Conservation (phyloP, 1,139 yeast species). For the Geotrichum phurueaensis region DNA sequence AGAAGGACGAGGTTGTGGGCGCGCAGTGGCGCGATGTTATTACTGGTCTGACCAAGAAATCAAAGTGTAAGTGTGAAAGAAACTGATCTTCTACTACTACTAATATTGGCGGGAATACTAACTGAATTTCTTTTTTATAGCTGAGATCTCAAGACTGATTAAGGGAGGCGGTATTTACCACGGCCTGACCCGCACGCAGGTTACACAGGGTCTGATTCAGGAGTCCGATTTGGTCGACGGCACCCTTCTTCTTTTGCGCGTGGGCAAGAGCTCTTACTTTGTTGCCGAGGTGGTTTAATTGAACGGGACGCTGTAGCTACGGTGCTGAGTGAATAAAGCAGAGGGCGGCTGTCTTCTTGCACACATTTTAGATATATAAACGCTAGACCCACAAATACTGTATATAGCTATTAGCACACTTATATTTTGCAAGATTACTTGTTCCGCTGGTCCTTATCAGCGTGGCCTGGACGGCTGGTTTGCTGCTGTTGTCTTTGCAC, state of each 20-base stretch:
- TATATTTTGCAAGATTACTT: too few species aligned
- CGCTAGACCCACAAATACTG: too few species aligned
- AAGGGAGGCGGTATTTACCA: constrained; percentile 67
- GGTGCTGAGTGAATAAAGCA: not conserved
- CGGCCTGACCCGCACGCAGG: constrained; percentile 57
- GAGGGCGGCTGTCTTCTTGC: too few species aligned
- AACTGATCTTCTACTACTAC: constrained; percentile 26
- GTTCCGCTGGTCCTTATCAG: too few species aligned
- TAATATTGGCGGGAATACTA: not conserved
- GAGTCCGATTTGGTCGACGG: constrained; percentile 43
- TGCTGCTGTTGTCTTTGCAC: too few species aligned
- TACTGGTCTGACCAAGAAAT: constrained; percentile 36
- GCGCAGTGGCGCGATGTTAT: constrained; percentile 37
- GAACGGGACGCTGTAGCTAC: not conserved
- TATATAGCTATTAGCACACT: too few species aligned
- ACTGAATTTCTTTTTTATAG: constrained; percentile 17
- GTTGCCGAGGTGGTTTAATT: constrained; percentile 20
- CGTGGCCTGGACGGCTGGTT: too few species aligned
- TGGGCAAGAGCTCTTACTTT: constrained; percentile 50
- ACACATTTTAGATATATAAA: too few species aligned
- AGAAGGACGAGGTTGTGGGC: constrained; percentile 37
- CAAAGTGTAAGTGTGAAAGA: constrained; percentile 37
- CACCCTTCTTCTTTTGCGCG: constrained; percentile 56
- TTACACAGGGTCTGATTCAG: constrained; percentile 47
- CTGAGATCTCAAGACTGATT: constrained; percentile 59